A percentile compares a stretch with the other conserved stretches of the same genome.
phyloP scores from a whole-genome alignment of 192 early-diverging fungal species.

The Allomyces macrogynus region DNA sequence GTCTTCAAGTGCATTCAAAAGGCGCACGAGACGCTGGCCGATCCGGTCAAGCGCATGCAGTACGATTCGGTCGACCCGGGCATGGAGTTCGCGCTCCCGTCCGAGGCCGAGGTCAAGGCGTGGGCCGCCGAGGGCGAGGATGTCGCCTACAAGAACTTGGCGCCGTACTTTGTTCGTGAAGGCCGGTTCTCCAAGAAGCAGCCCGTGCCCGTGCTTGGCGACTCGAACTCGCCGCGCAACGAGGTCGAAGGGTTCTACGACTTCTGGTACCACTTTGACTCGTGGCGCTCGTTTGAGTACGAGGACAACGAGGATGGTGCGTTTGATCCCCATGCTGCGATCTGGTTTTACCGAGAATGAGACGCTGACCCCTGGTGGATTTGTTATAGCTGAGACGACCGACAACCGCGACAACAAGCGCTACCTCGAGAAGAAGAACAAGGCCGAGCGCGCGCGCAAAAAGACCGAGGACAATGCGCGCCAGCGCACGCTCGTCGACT shows the following conservation, averaged over 20 bases:
- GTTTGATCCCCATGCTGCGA: background rate
- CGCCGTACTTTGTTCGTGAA: constrained; percentile 70
- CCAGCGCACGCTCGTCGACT: constrained; percentile 63
- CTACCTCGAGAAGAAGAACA: constrained; percentile 87
- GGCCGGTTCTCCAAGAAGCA: constrained; percentile 75
- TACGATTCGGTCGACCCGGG: constrained; percentile 90
- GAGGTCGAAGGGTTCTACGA: constrained; percentile 65
- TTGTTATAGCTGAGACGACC: too few relatives aligned
- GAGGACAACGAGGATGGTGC: constrained; percentile 93
- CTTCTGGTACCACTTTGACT: constrained; percentile 77
- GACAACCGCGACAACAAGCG: constrained; percentile 78
- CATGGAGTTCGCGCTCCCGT: constrained; percentile 51
- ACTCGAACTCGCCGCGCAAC: constrained; percentile 30
- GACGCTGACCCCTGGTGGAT: too few relatives aligned
- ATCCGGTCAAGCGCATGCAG: constrained; percentile 72
- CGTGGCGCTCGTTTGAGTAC: constrained; percentile 95
- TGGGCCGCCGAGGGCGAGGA: constrained; percentile 39
- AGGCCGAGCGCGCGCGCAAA: constrained; percentile 62
- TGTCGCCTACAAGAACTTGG: constrained; percentile 60
- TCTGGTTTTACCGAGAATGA: background rate
- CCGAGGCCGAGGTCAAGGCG: constrained; percentile 6
- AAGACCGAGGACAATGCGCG: constrained; percentile 98
- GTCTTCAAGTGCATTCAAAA: constrained; percentile 99
- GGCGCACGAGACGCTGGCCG: constrained; percentile 82
- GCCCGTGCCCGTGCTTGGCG: constrained; percentile 69